Conservation (phyloP, 805 yeast genomes). For the Candida jianshihensis region DNA sequence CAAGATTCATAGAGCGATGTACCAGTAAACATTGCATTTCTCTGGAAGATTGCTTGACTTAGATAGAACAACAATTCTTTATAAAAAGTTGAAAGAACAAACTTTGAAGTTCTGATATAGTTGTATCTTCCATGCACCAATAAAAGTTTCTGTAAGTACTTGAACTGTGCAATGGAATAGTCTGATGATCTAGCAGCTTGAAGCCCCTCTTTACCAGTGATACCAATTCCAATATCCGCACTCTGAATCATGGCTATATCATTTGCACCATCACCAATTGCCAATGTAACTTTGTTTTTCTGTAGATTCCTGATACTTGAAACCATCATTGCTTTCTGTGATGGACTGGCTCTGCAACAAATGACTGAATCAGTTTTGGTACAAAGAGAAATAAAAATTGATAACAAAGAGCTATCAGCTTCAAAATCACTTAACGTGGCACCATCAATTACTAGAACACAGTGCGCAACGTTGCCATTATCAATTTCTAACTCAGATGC, state of each 20-base stretch:
- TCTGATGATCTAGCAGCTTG: conserved; percentile 96
- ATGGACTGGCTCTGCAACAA: conserved; percentile 94
- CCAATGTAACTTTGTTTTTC: conserved; percentile 72
- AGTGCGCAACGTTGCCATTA: conserved; percentile 78
- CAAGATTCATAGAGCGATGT: conserved; percentile 90
- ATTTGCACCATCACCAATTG: conserved; percentile 98
- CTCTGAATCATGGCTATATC: conserved; percentile 99
- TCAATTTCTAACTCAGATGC: conserved; percentile 71
- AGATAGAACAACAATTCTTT: conserved; percentile 87
- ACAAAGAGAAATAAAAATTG: conserved; percentile 78
- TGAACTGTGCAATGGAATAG: conserved; percentile 90
- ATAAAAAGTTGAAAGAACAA: conserved; percentile 89
- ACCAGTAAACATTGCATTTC: conserved; percentile 85
- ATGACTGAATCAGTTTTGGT: conserved; percentile 85
- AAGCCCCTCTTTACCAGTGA: conserved; percentile 93
- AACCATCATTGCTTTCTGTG: conserved; percentile 92
- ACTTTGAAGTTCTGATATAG: conserved; percentile 85
- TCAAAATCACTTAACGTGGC: conserved; percentile 71
- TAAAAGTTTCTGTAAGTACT: conserved; percentile 72
- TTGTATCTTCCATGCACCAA: conserved; percentile 96
- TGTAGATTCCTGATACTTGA: conserved; percentile 66
- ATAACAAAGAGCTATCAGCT: conserved; percentile 60
- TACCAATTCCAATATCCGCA: conserved; percentile 97
- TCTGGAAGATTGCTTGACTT: conserved; percentile 81
- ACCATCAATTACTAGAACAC: conserved; percentile 95